Percentiles rank a stretch among this genome's conserved stretches.
These are phyloP conservation scores for Mangifera indica DNA, from an alignment of 345 rosid genomes.

Conservation along the genomic window DNA sequence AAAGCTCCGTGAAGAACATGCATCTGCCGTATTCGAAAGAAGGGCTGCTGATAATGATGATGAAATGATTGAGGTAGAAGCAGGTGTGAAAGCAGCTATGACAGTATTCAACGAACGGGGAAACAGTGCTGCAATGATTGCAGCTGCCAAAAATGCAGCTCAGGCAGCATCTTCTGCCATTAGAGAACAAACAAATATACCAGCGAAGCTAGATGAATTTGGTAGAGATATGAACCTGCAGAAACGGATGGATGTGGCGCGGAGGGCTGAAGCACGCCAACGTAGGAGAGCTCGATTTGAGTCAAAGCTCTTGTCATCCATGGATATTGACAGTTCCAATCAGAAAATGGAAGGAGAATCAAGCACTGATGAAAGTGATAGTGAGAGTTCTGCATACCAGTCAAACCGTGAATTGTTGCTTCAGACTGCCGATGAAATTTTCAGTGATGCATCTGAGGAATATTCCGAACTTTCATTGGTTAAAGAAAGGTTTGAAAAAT, in stretches of 20 bases:
- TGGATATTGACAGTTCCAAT: constrained; percentile 59
- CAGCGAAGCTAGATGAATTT: constrained; percentile 84
- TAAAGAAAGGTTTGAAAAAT: constrained; percentile 76
- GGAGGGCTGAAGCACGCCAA: constrained; percentile 85
- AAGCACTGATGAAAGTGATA: constrained; percentile 94
- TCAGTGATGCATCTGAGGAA: constrained; percentile 91
- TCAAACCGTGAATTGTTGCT: constrained; percentile 66
- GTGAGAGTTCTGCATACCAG: constrained; percentile 75
- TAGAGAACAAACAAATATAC: constrained; percentile 57
- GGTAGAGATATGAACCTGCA: constrained; percentile 89
- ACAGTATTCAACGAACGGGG: constrained; percentile 59
- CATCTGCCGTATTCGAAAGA: constrained; percentile 68
- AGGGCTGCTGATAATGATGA: constrained; percentile 79
- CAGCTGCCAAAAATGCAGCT: constrained; percentile 71
- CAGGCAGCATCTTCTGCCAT: constrained; percentile 65
- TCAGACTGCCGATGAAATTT: constrained; percentile 69
- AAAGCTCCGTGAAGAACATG: constrained; percentile 73
- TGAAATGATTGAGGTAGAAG: constrained; percentile 81
- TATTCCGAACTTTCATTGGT: constrained; percentile 78
- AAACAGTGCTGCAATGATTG: constrained; percentile 53
- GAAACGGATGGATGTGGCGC: constrained; percentile 74
- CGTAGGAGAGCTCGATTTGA: constrained; percentile 69
- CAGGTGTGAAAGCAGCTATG: constrained; percentile 83
- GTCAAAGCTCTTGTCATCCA: constrained; percentile 57
- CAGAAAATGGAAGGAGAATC: constrained; percentile 92